Conservation (phyloP, 176 grass and related monocot species). For the Aegilops speltoides region DNA sequence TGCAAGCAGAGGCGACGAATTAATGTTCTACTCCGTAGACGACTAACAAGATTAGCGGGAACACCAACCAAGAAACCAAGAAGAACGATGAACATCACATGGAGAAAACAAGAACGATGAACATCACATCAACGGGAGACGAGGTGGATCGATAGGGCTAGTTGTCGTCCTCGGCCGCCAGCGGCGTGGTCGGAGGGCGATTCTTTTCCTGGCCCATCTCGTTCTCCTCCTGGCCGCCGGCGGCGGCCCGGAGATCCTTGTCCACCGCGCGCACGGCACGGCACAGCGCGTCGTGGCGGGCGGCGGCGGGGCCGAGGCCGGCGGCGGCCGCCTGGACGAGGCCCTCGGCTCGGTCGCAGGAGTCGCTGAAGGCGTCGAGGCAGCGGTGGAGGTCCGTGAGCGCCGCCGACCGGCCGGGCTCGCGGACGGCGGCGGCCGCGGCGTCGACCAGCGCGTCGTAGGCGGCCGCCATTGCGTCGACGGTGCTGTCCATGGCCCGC, state of each 20-base stretch:
- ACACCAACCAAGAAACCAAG: too few species aligned
- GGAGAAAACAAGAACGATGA: neutral
- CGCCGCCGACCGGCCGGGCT: neutral
- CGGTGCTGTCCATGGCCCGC: neutral
- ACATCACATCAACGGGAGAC: neutral
- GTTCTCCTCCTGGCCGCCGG: neutral
- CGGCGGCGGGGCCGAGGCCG: neutral
- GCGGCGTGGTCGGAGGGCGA: neutral
- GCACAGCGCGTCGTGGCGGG: neutral
- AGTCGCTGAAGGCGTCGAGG: neutral
- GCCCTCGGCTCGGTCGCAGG: constrained; percentile 14
- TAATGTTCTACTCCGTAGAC: neutral
- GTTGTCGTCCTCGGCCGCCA: neutral
- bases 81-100: neutral
- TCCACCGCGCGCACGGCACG: neutral
- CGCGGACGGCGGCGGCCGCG: neutral
- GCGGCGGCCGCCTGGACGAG: neutral
- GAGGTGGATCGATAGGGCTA: neutral
- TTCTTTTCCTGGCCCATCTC: neutral
- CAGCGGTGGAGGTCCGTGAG: neutral
- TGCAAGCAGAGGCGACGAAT: neutral
- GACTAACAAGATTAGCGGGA: neutral
- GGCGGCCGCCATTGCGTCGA: neutral
- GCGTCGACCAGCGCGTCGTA: constrained; percentile 3
- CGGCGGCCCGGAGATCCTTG: neutral